These are phyloP conservation scores for Luzula sylvatica DNA, from an alignment of 176 grass and related monocot species.

Conservation along the genomic window DNA sequence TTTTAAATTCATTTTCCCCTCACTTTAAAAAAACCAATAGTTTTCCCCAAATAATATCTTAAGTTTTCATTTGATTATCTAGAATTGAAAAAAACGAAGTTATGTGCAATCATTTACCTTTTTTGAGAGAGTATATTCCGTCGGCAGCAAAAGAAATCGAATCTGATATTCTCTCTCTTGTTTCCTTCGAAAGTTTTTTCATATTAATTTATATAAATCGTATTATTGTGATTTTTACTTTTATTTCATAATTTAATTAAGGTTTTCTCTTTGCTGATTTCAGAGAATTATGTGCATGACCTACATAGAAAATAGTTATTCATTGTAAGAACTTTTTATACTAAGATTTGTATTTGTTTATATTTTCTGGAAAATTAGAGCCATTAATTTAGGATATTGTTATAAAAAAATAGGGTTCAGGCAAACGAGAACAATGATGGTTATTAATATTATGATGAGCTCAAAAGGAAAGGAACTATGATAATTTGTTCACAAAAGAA, in stretches of 20 bases:
- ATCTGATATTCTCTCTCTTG: conserved; percentile 48
- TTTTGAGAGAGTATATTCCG: conserved; percentile 68
- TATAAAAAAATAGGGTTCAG: conserved; percentile 47
- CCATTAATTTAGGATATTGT: too few relatives aligned
- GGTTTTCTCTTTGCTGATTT: not conserved
- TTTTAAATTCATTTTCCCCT: too few relatives aligned
- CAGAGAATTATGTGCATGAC: conserved; percentile 80
- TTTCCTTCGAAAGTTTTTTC: conserved; percentile 47
- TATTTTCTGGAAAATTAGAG: not conserved
- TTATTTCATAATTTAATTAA: not conserved
- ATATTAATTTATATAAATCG: conserved; percentile 10
- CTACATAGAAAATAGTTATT: conserved; percentile 36
- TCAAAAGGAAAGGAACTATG: too few relatives aligned
- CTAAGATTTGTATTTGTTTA: not conserved
- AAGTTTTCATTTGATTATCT: conserved; percentile 5
- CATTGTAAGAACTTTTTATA: conserved; percentile 33
- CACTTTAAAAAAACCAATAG: too few relatives aligned
- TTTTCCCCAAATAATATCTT: too few relatives aligned
- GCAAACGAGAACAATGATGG: conserved; percentile 35
- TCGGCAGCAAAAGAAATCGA: conserved; percentile 68
- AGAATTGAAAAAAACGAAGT: conserved; percentile 48
- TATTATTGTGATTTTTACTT: conserved; percentile 5
- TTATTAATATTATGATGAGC: conserved; percentile 39
- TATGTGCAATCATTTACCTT: conserved; percentile 73
- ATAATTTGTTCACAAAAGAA: too few relatives aligned